phyloP scores from a whole-genome alignment of 495 filamentous ascomycete genomes.

The Neurospora sublineolata region DNA sequence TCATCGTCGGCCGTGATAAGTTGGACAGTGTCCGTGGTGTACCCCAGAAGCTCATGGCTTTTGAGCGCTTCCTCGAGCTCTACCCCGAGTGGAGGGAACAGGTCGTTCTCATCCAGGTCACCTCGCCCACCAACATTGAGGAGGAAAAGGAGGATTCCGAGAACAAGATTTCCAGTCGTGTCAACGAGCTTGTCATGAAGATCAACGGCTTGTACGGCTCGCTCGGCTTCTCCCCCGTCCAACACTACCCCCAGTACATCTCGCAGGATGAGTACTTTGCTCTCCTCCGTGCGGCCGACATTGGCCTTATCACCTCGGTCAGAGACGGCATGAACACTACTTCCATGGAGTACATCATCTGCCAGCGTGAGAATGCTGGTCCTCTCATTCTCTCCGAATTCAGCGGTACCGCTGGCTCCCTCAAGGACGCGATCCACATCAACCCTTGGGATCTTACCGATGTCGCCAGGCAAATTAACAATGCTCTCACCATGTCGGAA shows the following conservation, averaged over 20 bases:
- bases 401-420: conserved; percentile 79
- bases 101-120: conserved; percentile 92
- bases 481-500: conserved; percentile 60
- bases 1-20: conserved; percentile 90
- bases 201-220: conserved; percentile 87
- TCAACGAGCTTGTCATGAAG: conserved; percentile 75
- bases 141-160: conserved; percentile 57
- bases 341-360: conserved; percentile 83
- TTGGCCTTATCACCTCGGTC: conserved; percentile 84
- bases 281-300: conserved; percentile 71
- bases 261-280: conserved; percentile 83
- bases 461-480: conserved; percentile 67
- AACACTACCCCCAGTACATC: conserved; percentile 87
- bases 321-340: conserved; percentile 97
- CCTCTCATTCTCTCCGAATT: conserved; percentile 92
- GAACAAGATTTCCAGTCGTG: conserved; percentile 68
- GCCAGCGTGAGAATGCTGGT: conserved; percentile 71
- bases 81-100: conserved; percentile 82
- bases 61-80: conserved; percentile 75
- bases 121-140: conserved; percentile 70
- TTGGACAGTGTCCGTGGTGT: conserved; percentile 84
- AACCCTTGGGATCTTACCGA: conserved; percentile 84
- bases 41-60: conserved; percentile 84
- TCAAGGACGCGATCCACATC: conserved; percentile 79
- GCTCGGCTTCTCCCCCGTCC: conserved; percentile 72